These are phyloP conservation scores for Mallotus japonicus DNA, from an alignment of 441 rosid species.

Conservation along the genomic window DNA sequence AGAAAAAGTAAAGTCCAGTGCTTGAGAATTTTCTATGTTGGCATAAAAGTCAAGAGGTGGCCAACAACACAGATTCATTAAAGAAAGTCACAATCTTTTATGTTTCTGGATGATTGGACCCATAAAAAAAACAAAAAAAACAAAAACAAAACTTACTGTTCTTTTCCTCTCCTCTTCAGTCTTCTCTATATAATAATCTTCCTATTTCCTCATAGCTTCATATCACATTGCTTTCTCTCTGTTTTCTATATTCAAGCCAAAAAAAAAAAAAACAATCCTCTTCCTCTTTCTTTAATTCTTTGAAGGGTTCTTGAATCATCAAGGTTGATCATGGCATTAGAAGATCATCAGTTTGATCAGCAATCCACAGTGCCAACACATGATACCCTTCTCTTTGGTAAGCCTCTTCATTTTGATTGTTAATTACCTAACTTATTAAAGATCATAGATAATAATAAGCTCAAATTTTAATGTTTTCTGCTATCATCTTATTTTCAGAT, in stretches of 20 bases:
- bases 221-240: neutral
- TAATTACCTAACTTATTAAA: too few species aligned
- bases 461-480: neutral
- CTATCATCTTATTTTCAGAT: conserved; percentile 36
- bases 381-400: conserved; percentile 86
- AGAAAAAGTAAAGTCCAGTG: neutral
- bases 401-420: conserved; percentile 7
- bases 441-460: neutral
- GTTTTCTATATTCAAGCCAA: too few species aligned
- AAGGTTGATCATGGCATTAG: conserved; percentile 37
- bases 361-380: conserved; percentile 39
- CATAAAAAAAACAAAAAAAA: neutral
- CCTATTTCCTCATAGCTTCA: neutral
- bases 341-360: conserved; percentile 29
- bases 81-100: neutral
- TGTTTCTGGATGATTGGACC: conserved; percentile 9
- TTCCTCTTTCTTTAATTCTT: neutral
- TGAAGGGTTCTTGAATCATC: neutral
- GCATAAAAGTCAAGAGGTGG: conserved; percentile 7
- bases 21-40: conserved; percentile 1
- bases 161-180: neutral
- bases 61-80: neutral
- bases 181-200: neutral
- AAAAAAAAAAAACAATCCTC: neutral
- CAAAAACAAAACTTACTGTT: neutral